phyloP scores from a whole-genome alignment of 1,139 yeast genomes.

The Zygosaccharomyces pseudobailii region DNA sequence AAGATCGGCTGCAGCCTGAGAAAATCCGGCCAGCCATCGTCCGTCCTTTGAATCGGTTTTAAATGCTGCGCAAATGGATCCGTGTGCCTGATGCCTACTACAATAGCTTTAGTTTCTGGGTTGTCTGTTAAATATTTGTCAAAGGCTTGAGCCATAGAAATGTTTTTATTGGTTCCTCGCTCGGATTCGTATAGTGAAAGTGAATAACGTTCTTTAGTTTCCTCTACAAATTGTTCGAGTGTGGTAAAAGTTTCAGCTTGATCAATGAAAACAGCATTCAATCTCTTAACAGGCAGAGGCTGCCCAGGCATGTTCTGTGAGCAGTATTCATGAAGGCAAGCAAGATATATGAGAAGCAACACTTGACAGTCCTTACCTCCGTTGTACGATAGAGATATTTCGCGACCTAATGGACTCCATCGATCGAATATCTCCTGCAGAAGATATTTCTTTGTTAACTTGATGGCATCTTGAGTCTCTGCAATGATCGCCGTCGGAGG shows the following conservation, averaged over 20 bases:
- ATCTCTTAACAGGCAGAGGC: constrained; percentile 25
- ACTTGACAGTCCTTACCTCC: constrained; percentile 38
- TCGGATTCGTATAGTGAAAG: constrained; percentile 30
- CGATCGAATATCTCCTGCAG: constrained; percentile 26
- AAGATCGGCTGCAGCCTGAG: constrained; percentile 34
- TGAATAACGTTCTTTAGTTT: constrained; percentile 24
- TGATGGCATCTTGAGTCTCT: constrained; percentile 30
- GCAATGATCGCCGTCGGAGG: constrained; percentile 17
- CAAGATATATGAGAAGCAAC: constrained; percentile 28
- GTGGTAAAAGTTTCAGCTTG: constrained; percentile 29
- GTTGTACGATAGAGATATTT: constrained; percentile 34
- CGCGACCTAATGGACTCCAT: constrained; percentile 32
- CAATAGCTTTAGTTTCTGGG: constrained; percentile 29
- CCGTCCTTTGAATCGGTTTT: constrained; percentile 31
- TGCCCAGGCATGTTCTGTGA: constrained; percentile 13
- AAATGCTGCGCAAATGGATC: constrained; percentile 32
- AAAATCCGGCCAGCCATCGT: constrained; percentile 34
- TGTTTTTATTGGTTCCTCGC: constrained; percentile 12
- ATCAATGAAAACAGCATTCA: constrained; percentile 33
- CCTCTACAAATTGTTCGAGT: constrained; percentile 26
- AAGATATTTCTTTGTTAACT: constrained; percentile 21
- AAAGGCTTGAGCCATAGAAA: constrained; percentile 31
- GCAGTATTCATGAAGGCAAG: constrained; percentile 33
- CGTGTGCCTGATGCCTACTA: constrained; percentile 33
- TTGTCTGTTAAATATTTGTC: constrained; percentile 20